Conservation (phyloP, 1,284 basidiomycete genomes). For the Heliocybe sulcata region DNA sequence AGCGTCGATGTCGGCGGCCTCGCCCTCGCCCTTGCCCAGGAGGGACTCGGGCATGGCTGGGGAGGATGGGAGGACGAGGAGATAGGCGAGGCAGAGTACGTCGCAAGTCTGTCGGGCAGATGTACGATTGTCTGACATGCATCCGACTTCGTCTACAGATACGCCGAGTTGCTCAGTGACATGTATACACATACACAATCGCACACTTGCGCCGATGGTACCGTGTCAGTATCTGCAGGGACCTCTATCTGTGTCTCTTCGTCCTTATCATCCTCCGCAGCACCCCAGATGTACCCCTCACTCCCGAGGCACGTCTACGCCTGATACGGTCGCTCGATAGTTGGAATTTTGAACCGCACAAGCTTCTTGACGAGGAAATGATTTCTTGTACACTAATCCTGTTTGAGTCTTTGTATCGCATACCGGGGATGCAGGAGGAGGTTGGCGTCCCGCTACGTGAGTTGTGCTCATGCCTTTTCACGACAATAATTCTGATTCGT, state of each 20-base stretch:
- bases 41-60: slow-evolving; percentile 66
- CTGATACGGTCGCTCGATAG: slow-evolving; percentile 62
- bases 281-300: slow-evolving; percentile 20
- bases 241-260: background rate
- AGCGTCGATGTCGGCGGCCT: slow-evolving; percentile 85
- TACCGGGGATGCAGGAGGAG: slow-evolving; percentile 67
- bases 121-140: too few species aligned
- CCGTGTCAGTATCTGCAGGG: slow-evolving; percentile 9
- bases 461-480: slow-evolving; percentile 23
- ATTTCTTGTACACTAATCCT: slow-evolving; percentile 76
- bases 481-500: background rate
- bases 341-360: slow-evolving; percentile 87
- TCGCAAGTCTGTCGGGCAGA: background rate
- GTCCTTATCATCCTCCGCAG: slow-evolving; percentile 4
- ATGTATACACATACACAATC: slow-evolving; percentile 76
- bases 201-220: slow-evolving; percentile 33
- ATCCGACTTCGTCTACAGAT: slow-evolving; percentile 23
- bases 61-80: slow-evolving; percentile 52
- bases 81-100: slow-evolving; percentile 48
- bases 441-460: slow-evolving; percentile 61
- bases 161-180: slow-evolving; percentile 75
- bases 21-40: slow-evolving; percentile 64
- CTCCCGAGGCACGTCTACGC: slow-evolving; percentile 33
- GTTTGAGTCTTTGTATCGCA: slow-evolving; percentile 65
- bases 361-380: slow-evolving; percentile 72